Conservation (phyloP, 2,329 filamentous ascomycete species). For the Xylaria sp. region DNA sequence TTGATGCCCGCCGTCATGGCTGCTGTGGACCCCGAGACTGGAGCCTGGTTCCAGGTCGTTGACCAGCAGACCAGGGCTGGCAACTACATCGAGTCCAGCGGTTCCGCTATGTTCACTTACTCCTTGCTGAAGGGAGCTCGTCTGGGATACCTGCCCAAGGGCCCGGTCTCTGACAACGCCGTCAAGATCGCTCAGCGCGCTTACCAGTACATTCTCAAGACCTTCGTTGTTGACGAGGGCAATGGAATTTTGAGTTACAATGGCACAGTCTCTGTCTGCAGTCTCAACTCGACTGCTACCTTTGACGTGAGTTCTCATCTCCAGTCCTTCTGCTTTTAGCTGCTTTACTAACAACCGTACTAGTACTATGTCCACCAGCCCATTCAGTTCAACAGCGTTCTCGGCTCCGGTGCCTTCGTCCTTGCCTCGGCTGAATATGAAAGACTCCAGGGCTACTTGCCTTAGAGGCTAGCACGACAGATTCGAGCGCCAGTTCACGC, state of each 20-base stretch:
- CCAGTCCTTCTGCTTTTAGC: background rate
- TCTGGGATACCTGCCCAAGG: constrained; percentile 30
- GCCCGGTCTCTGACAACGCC: constrained; percentile 4
- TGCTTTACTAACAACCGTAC: constrained; percentile 10
- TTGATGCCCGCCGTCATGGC: constrained; percentile 25
- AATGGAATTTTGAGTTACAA: constrained; percentile 32
- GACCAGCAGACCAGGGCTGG: constrained; percentile 23
- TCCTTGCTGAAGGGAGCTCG: constrained; percentile 35
- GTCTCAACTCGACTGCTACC: constrained; percentile 38
- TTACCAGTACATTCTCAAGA: constrained; percentile 24
- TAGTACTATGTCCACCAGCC: constrained; percentile 37
- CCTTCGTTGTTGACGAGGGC: constrained; percentile 26
- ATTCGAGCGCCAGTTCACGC: background rate
- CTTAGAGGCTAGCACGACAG: background rate
- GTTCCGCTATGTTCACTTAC: constrained; percentile 35
- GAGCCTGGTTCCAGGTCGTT: constrained; percentile 38
- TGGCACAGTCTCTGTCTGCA: constrained; percentile 38
- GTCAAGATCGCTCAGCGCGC: constrained; percentile 16
- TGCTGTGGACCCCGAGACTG: constrained; percentile 28
- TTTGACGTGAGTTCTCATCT: constrained; percentile 30
- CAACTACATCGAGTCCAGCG: constrained; percentile 37
- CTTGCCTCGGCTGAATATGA: constrained; percentile 37
- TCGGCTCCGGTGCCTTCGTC: constrained; percentile 36
- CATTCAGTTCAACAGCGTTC: constrained; percentile 35
- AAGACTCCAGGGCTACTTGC: constrained; percentile 8